These are phyloP conservation scores for Polyporus tsugae DNA, from an alignment of 1,284 basidiomycete genomes.

Conservation along the genomic window DNA sequence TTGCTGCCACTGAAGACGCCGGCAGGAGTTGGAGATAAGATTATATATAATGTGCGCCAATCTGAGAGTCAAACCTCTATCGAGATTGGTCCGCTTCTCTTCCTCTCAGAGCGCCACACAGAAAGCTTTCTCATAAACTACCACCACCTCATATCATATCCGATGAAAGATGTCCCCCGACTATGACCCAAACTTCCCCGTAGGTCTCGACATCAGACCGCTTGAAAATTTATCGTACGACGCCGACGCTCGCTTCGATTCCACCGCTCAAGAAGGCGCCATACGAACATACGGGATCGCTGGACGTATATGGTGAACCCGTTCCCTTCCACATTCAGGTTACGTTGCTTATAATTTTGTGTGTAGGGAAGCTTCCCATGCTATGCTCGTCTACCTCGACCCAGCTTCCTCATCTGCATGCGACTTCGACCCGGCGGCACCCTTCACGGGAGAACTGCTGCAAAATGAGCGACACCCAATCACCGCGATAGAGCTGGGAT, in stretches of 20 bases:
- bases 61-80: slow-evolving; percentile 16
- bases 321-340: slow-evolving; percentile 12
- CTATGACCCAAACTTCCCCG: slow-evolving; percentile 40
- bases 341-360: slow-evolving; percentile 1
- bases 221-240: slow-evolving; percentile 24
- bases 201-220: slow-evolving; percentile 38
- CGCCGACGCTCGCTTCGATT: slow-evolving; percentile 47
- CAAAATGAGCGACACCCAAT: slow-evolving; percentile 29
- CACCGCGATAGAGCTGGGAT: slow-evolving; percentile 71
- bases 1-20: slow-evolving; percentile 1
- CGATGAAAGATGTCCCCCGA: slow-evolving; percentile 12
- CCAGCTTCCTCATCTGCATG: slow-evolving; percentile 38
- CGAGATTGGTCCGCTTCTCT: slow-evolving; percentile 23
- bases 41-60: slow-evolving; percentile 16
- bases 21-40: slow-evolving; percentile 18
- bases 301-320: slow-evolving; percentile 74
- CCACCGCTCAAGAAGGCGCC: slow-evolving; percentile 60
- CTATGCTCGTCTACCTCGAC: slow-evolving; percentile 63
- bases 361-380: slow-evolving; percentile 78
- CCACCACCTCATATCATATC: neutral
- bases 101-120: neutral
- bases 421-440: slow-evolving; percentile 68
- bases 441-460: slow-evolving; percentile 30
- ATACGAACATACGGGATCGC: slow-evolving; percentile 79
- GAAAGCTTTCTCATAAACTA: neutral